Evolutionary conservation across 345 rosid species (phyloP).

Genomic region (Linum usitatissimum): DNA sequence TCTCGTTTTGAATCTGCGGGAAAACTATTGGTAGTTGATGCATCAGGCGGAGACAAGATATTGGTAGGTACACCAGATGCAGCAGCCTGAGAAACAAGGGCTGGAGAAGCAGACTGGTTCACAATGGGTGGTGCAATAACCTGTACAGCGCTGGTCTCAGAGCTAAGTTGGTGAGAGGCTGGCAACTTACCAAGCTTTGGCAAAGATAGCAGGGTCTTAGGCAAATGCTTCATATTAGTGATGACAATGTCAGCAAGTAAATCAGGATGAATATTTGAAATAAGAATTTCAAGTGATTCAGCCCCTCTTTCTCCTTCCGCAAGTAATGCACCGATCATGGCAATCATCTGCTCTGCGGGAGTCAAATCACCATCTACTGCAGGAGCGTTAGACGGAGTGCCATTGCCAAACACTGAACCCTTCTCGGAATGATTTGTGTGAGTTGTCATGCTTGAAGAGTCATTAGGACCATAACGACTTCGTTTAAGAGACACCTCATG

Average conservation of each 20-base stretch:
- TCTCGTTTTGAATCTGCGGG: constrained; percentile 73
- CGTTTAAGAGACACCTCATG: constrained; percentile 55
- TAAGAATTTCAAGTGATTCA: constrained; percentile 85
- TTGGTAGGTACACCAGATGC: constrained; percentile 28
- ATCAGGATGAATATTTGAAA: constrained; percentile 91
- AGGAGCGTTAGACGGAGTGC: constrained; percentile 34
- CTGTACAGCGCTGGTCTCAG: constrained; percentile 38
- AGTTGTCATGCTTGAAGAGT: constrained; percentile 27
- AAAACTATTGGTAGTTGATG: constrained; percentile 30
- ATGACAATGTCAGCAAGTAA: constrained; percentile 94
- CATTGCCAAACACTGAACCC: constrained; percentile 48
- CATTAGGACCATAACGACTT: constrained; percentile 22
- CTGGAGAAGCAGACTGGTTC: constrained; percentile 36
- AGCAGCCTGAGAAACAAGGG: constrained; percentile 29
- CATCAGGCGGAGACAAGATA: constrained; percentile 35
- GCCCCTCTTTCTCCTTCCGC: constrained; percentile 99
- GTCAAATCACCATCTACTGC: constrained; percentile 52
- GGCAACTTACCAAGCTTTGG: constrained; percentile 37
- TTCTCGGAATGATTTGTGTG: constrained; percentile 40
- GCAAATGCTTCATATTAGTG: constrained; percentile 90
- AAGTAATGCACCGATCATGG: constrained; percentile 96
- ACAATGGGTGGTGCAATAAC: constrained; percentile 28
- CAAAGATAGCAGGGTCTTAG: constrained; percentile 50
- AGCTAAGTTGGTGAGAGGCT: constrained; percentile 25
- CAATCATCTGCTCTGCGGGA: constrained; percentile 94